Evolutionary conservation across 2,329 filamentous ascomycete genomes (phyloP).

Genomic region (Ophiosphaerella narmari): DNA sequence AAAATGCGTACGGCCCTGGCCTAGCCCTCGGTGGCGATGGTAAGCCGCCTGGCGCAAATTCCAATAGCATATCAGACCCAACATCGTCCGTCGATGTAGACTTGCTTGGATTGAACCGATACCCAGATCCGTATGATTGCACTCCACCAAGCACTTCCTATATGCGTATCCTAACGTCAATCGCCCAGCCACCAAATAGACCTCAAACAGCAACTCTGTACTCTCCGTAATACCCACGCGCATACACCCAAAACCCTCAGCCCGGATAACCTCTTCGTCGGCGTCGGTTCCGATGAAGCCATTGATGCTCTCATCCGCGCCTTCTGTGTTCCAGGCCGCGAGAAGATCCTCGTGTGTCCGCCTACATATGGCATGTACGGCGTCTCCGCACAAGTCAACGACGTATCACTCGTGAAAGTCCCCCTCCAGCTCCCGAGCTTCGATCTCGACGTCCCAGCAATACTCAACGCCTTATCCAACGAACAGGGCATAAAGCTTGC

Average conservation of each 20-base stretch:
- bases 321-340: slow-evolving; percentile 85
- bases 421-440: slow-evolving; percentile 78
- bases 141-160: not conserved
- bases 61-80: slow-evolving; percentile 44
- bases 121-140: slow-evolving; percentile 75
- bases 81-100: slow-evolving; percentile 66
- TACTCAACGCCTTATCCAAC: slow-evolving; percentile 67
- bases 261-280: slow-evolving; percentile 87
- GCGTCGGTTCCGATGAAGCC: slow-evolving; percentile 94
- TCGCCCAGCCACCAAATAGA: slow-evolving; percentile 72
- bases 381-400: slow-evolving; percentile 93
- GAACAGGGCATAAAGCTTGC: slow-evolving; percentile 78
- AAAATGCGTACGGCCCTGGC: slow-evolving; percentile 92
- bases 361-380: slow-evolving; percentile 99
- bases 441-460: slow-evolving; percentile 68
- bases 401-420: slow-evolving; percentile 83
- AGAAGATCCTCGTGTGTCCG: slow-evolving; percentile 92
- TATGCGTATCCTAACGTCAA: slow-evolving; percentile 1
- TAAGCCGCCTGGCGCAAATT: slow-evolving; percentile 52
- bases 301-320: slow-evolving; percentile 92
- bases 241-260: slow-evolving; percentile 76
- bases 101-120: slow-evolving; percentile 83
- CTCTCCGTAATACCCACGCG: slow-evolving; percentile 80
- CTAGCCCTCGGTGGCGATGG: slow-evolving; percentile 60
- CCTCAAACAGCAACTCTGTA: slow-evolving; percentile 85